These are phyloP conservation scores for Zoysia matrella DNA, from an alignment of 202 grass and related monocot genomes.

Conservation along the genomic window DNA sequence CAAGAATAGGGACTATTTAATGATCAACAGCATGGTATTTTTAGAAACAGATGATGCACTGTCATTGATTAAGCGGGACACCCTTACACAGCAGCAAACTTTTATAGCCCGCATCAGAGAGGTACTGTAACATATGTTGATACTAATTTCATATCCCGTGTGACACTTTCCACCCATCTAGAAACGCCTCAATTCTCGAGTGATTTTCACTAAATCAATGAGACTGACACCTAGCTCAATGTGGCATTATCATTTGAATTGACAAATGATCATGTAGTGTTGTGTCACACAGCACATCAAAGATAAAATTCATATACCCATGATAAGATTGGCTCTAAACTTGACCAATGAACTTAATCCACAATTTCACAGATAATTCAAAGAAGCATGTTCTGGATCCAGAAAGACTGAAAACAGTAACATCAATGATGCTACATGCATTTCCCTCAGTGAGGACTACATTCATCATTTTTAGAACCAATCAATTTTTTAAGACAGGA, in stretches of 20 bases:
- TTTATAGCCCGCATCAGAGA: too few species aligned
- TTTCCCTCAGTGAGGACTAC: too few species aligned
- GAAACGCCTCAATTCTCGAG: neutral
- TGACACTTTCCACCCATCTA: neutral
- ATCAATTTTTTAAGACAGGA: too few species aligned
- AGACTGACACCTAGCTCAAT: constrained; percentile 10
- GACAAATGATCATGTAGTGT: neutral
- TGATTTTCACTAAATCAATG: neutral
- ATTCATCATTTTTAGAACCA: too few species aligned
- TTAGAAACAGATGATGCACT: neutral
- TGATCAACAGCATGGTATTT: neutral
- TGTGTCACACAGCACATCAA: neutral
- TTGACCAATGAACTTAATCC: neutral
- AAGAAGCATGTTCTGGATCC: too few species aligned
- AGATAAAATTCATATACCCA: neutral
- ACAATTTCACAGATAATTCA: too few species aligned
- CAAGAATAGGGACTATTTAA: neutral
- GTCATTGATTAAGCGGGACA: neutral
- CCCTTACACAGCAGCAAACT: too few species aligned
- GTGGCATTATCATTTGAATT: constrained; percentile 9
- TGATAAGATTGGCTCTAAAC: neutral
- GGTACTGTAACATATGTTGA: too few species aligned
- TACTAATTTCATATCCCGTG: neutral
- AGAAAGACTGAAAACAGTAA: too few species aligned
- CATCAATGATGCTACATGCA: too few species aligned